phyloP scores from a whole-genome alignment of 768 basidiomycete genomes.

The Lactifluus piperatus region DNA sequence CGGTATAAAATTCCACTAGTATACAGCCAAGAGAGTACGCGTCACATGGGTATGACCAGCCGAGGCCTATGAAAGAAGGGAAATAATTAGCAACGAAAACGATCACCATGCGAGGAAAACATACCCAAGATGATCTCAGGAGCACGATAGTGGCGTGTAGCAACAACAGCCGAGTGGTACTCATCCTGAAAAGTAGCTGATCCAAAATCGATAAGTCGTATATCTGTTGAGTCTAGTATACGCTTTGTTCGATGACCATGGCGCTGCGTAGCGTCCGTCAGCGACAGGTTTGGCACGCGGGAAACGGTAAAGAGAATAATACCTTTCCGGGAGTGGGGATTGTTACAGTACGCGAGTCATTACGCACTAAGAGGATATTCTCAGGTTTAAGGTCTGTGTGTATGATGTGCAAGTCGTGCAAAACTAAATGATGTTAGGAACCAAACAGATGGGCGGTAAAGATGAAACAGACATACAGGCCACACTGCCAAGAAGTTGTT shows the following conservation, averaged over 20 bases:
- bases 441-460: slow-evolving; percentile 6
- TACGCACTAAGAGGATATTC: slow-evolving; percentile 91
- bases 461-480: slow-evolving; percentile 63
- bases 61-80: slow-evolving; percentile 52
- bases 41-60: slow-evolving; percentile 98
- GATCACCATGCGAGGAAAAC: slow-evolving; percentile 19
- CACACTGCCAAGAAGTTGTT: slow-evolving; percentile 84
- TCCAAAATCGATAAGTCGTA: slow-evolving; percentile 96
- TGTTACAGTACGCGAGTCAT: slow-evolving; percentile 56
- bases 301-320: slow-evolving; percentile 7
- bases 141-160: slow-evolving; percentile 95
- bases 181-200: slow-evolving; percentile 97
- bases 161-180: slow-evolving; percentile 97
- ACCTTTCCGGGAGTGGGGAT: slow-evolving; percentile 64
- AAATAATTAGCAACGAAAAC: background rate
- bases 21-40: slow-evolving; percentile 98
- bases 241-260: slow-evolving; percentile 56
- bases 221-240: slow-evolving; percentile 80
- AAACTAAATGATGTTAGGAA: slow-evolving; percentile 43
- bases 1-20: slow-evolving; percentile 96
- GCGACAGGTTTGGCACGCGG: background rate
- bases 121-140: slow-evolving; percentile 97
- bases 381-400: slow-evolving; percentile 99
- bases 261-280: slow-evolving; percentile 24
- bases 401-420: slow-evolving; percentile 84